These are phyloP conservation scores for Suhomyces sp. DNA, from an alignment of 805 yeast species.

Conservation along the genomic window DNA sequence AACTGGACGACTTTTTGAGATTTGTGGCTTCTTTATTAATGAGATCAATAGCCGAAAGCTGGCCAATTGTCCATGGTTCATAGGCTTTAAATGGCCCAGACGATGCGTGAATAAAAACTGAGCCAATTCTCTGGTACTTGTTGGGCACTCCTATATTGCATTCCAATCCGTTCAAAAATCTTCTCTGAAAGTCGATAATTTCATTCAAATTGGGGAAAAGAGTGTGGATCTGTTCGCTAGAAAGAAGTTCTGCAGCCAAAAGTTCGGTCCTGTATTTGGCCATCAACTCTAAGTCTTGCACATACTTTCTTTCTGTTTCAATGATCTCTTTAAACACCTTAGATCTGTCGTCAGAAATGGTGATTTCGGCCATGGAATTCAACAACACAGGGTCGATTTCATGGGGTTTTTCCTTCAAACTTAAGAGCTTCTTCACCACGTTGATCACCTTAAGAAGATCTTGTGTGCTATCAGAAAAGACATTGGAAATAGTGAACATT, in stretches of 20 bases:
- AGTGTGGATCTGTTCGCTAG: constrained; percentile 75
- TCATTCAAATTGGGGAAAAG: constrained; percentile 82
- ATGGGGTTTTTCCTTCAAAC: constrained; percentile 3
- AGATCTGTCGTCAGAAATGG: constrained; percentile 55
- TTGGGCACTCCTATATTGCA: constrained; percentile 76
- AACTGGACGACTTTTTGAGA: constrained; percentile 50
- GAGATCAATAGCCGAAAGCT: constrained; percentile 79
- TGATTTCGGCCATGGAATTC: constrained; percentile 18
- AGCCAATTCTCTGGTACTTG: constrained; percentile 80
- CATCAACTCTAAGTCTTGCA: constrained; percentile 81
- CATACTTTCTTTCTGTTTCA: constrained; percentile 89
- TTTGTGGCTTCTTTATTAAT: constrained; percentile 61
- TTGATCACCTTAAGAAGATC: constrained; percentile 72
- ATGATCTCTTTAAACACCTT: constrained; percentile 82
- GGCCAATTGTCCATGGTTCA: constrained; percentile 93
- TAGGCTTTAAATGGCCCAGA: constrained; percentile 77
- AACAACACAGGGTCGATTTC: constrained; percentile 4
- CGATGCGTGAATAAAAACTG: constrained; percentile 81
- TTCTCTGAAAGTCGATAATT: constrained; percentile 87
- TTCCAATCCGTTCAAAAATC: constrained; percentile 85
- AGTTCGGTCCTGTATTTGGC: constrained; percentile 67
- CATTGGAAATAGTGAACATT: constrained; percentile 86
- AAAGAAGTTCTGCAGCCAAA: constrained; percentile 59
- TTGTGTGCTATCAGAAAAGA: constrained; percentile 76
- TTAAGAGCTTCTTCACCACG: constrained; percentile 61